Evolutionary conservation across 768 basidiomycete species (phyloP).

Genomic region (Podaxis carcinomalis): DNA sequence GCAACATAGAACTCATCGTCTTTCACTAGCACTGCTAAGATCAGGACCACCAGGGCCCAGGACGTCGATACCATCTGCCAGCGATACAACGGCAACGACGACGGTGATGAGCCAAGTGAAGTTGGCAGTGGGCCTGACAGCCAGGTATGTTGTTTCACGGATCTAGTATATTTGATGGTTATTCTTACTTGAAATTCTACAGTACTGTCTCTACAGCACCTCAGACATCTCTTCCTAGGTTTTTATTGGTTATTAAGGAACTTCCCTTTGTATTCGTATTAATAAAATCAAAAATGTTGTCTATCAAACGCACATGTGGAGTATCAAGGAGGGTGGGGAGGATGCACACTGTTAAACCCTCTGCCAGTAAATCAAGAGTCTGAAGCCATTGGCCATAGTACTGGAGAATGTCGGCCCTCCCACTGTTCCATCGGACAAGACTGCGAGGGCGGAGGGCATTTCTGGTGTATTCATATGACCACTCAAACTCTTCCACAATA

Average conservation of each 20-base stretch:
- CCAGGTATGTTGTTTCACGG: constrained; percentile 17
- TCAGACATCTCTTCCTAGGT: constrained; percentile 22
- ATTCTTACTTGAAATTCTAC: neutral
- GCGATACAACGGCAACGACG: constrained; percentile 26
- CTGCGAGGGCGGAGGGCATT: too few relatives aligned
- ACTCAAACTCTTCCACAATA: too few relatives aligned
- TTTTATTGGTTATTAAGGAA: neutral
- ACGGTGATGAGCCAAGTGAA: constrained; percentile 26
- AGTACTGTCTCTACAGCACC: constrained; percentile 25
- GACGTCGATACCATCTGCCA: constrained; percentile 28
- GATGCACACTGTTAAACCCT: neutral
- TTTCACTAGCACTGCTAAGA: constrained; percentile 24
- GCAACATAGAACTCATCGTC: neutral
- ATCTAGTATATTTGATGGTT: neutral
- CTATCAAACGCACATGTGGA: neutral
- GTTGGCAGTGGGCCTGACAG: constrained; percentile 28
- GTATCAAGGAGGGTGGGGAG: neutral
- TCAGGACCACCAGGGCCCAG: constrained; percentile 26
- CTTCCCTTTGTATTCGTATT: neutral
- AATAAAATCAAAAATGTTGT: neutral
- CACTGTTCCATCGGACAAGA: too few relatives aligned
- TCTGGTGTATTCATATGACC: too few relatives aligned
- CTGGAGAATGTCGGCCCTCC: too few relatives aligned
- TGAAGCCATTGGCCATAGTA: too few relatives aligned
- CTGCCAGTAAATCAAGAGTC: too few relatives aligned